Conservation (phyloP, 345 rosid genomes). For the Brassica napus region DNA sequence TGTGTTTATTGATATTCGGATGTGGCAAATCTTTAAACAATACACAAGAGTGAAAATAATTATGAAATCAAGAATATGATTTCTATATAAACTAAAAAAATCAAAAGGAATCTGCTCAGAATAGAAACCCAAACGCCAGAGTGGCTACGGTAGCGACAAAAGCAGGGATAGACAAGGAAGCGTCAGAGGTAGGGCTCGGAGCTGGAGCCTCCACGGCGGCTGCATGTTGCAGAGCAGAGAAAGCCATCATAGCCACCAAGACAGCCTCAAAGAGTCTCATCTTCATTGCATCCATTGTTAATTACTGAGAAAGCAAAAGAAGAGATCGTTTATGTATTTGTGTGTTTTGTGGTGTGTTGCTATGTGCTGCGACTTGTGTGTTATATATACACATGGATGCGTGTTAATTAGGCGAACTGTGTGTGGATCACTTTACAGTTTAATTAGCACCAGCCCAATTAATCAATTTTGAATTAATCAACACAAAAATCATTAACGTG, state of each 20-base stretch:
- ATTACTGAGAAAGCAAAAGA: slow-evolving; percentile 13
- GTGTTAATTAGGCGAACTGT: slow-evolving; percentile 15
- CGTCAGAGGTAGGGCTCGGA: slow-evolving; percentile 39
- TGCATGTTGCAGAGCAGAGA: slow-evolving; percentile 27
- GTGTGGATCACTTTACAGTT: slow-evolving; percentile 19
- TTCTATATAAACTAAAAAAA: background rate
- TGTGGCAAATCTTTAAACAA: background rate
- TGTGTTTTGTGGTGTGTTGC: background rate
- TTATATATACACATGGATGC: slow-evolving; percentile 23
- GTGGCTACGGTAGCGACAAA: slow-evolving; percentile 17
- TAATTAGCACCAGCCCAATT: slow-evolving; percentile 1
- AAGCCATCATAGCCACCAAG: slow-evolving; percentile 29
- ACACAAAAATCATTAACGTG: background rate
- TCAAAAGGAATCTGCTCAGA: slow-evolving; percentile 9
- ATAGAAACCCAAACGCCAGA: slow-evolving; percentile 32
- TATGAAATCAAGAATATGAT: slow-evolving; percentile 12
- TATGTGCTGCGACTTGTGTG: background rate
- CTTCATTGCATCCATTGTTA: slow-evolving; percentile 31
- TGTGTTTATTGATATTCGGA: background rate
- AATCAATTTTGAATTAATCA: background rate
- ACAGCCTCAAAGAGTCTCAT: slow-evolving; percentile 31
- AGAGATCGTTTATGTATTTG: background rate
- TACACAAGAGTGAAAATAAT: background rate
- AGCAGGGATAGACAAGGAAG: slow-evolving; percentile 24
- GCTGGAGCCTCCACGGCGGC: slow-evolving; percentile 40